phyloP scores from a whole-genome alignment of 2,329 filamentous ascomycete species.

The Cladophialophora exuberans region DNA sequence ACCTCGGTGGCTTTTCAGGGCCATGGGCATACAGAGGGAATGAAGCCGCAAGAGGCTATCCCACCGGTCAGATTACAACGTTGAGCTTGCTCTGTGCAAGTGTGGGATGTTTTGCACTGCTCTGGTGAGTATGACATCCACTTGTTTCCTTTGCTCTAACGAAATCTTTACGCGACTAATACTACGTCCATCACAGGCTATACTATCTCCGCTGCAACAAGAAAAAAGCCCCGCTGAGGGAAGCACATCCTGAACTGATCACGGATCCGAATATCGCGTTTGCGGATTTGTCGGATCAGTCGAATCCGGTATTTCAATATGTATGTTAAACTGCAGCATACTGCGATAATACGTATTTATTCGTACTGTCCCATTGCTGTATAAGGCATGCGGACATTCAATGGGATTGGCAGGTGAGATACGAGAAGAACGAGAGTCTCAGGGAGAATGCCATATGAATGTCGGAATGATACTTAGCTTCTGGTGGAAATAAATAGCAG shows the following conservation, averaged over 20 bases:
- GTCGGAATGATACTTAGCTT: too few species aligned
- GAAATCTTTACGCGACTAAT: neutral
- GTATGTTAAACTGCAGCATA: too few species aligned
- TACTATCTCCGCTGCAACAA: constrained; percentile 13
- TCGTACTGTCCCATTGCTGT: too few species aligned
- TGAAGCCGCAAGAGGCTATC: constrained; percentile 64
- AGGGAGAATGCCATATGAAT: too few species aligned
- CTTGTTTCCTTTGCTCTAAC: neutral
- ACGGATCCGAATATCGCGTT: constrained; percentile 18
- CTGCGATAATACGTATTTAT: too few species aligned
- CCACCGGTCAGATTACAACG: constrained; percentile 60
- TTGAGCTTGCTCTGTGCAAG: constrained; percentile 12
- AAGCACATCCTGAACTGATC: constrained; percentile 13
- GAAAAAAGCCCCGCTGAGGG: constrained; percentile 15
- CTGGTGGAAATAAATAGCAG: too few species aligned
- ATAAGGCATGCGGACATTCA: too few species aligned
- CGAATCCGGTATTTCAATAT: constrained; percentile 16
- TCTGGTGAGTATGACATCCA: constrained; percentile 10
- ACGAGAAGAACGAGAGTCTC: too few species aligned
- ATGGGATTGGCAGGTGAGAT: too few species aligned
- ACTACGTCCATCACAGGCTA: constrained; percentile 2
- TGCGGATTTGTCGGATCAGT: constrained; percentile 13
- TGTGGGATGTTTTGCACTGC: constrained; percentile 5
- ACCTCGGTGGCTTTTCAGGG: constrained; percentile 13
- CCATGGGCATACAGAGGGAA: constrained; percentile 69